phyloP scores from a whole-genome alignment of 1,284 basidiomycete genomes.

The Xerocomus minutiporus region DNA sequence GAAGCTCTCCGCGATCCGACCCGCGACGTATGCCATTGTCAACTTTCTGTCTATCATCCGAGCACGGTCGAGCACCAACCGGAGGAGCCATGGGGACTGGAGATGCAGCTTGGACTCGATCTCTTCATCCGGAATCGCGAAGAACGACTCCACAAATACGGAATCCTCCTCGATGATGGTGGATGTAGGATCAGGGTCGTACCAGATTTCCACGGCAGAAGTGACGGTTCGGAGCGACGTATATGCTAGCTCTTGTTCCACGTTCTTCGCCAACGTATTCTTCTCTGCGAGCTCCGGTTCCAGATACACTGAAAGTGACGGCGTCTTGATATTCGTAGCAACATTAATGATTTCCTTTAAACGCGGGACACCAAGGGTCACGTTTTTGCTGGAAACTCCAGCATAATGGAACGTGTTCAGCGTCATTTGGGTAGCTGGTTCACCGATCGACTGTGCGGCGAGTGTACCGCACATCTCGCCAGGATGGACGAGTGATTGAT shows the following conservation, averaged over 20 bases:
- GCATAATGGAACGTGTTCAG: constrained; percentile 98
- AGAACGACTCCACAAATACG: no score
- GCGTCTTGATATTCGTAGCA: no score
- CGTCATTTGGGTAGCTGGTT: constrained; percentile 99
- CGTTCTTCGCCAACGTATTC: no score
- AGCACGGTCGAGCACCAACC: constrained; percentile 93
- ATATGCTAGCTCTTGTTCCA: no score
- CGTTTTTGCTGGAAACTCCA: constrained; percentile 97
- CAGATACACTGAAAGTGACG: no score
- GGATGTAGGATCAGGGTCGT: no score
- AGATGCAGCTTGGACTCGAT: constrained; percentile 80
- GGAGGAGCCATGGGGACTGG: constrained; percentile 95
- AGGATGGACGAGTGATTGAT: constrained; percentile 85
- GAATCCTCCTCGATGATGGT: no score
- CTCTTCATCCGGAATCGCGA: no score
- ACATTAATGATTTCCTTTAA: no score
- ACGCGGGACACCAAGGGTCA: constrained; percentile 57
- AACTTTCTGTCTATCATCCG: constrained; percentile 98
- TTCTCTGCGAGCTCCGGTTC: no score
- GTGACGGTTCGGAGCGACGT: no score
- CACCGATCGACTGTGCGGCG: constrained; percentile 97
- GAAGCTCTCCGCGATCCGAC: constrained; percentile 91
- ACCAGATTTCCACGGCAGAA: no score
- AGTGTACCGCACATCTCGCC: constrained; percentile 99
- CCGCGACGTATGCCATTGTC: constrained; percentile 93